These are phyloP conservation scores for Harringtonia lauricola DNA, from an alignment of 2,329 filamentous ascomycete species.

Conservation along the genomic window DNA sequence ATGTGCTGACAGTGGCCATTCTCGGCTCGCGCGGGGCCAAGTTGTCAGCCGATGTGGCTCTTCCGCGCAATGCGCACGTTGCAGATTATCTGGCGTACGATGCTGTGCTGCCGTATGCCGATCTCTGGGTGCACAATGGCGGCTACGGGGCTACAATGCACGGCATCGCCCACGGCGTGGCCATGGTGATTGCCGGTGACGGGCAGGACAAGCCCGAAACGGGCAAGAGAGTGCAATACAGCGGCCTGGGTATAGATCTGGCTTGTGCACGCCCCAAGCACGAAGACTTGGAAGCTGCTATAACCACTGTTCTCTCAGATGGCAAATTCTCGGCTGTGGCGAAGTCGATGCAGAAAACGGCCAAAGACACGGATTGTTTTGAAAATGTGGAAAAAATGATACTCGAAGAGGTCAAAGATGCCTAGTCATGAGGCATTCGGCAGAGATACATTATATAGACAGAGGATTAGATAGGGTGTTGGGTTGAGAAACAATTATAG, in stretches of 20 bases:
- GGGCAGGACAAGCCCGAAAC: slow-evolving; percentile 31
- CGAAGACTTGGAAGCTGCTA: slow-evolving; percentile 16
- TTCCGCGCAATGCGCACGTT: slow-evolving; percentile 21
- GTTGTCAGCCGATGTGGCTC: slow-evolving; percentile 9
- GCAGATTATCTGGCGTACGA: slow-evolving; percentile 28
- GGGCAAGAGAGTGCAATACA: slow-evolving; percentile 20
- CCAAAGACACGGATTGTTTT: slow-evolving; percentile 19
- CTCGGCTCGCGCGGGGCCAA: slow-evolving; percentile 22
- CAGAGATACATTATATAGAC: too few relatives aligned
- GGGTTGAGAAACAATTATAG: too few relatives aligned
- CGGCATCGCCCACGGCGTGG: slow-evolving; percentile 26
- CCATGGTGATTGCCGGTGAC: slow-evolving; percentile 28
- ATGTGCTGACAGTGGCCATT: slow-evolving; percentile 23
- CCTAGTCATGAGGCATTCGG: neutral
- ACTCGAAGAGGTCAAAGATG: neutral
- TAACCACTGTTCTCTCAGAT: slow-evolving; percentile 18
- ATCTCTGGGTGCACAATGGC: slow-evolving; percentile 28
- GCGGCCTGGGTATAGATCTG: slow-evolving; percentile 23
- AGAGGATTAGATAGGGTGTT: too few relatives aligned
- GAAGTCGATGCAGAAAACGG: slow-evolving; percentile 17
- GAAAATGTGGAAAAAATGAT: slow-evolving; percentile 16
- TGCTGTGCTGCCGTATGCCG: slow-evolving; percentile 22
- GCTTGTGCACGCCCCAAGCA: slow-evolving; percentile 15
- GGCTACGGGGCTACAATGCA: slow-evolving; percentile 29
- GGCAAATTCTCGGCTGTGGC: slow-evolving; percentile 13